Conservation (phyloP, 2,329 filamentous ascomycete genomes). For the Pestalotiopsis sp. region DNA sequence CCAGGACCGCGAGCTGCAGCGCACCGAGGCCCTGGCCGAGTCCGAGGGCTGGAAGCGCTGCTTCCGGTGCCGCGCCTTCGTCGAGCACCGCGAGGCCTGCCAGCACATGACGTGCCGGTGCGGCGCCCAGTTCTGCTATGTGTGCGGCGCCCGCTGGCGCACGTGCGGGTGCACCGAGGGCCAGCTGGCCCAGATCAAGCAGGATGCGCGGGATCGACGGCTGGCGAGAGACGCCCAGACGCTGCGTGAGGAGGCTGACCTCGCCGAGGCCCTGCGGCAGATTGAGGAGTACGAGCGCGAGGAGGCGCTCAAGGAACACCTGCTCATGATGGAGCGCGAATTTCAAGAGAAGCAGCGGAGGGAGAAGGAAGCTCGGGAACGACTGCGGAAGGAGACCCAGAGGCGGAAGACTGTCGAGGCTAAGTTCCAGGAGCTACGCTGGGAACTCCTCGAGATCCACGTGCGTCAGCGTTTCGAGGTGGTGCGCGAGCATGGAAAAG, state of each 20-base stretch:
- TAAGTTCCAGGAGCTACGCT: constrained; percentile 41
- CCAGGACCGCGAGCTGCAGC: constrained; percentile 47
- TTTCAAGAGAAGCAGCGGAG: constrained; percentile 39
- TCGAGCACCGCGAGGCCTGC: constrained; percentile 79
- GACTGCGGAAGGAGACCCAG: constrained; percentile 41
- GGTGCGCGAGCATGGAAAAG: constrained; percentile 39
- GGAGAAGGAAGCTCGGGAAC: constrained; percentile 40
- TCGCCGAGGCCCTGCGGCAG: constrained; percentile 42
- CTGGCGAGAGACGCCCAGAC: constrained; percentile 35
- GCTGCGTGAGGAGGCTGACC: constrained; percentile 35
- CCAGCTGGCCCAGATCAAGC: constrained; percentile 46
- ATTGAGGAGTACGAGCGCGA: constrained; percentile 53
- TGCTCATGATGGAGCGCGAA: constrained; percentile 40
- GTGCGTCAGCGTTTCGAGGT: constrained; percentile 44
- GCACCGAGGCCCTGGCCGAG: constrained; percentile 64
- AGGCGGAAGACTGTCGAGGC: constrained; percentile 40
- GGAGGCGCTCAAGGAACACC: constrained; percentile 44
- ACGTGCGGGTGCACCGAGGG: constrained; percentile 67
- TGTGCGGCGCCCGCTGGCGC: constrained; percentile 74
- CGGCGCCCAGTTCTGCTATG: constrained; percentile 81
- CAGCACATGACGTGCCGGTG: constrained; percentile 89
- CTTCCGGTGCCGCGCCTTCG: constrained; percentile 67
- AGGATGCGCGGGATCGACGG: constrained; percentile 36
- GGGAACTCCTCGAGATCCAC: constrained; percentile 41
- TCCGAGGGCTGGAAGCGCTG: constrained; percentile 77